Percentiles rank a stretch among this genome's conserved stretches.
These are phyloP conservation scores for Entomortierella beljakovae DNA, from an alignment of 192 early-diverging fungal genomes.

Conservation along the genomic window DNA sequence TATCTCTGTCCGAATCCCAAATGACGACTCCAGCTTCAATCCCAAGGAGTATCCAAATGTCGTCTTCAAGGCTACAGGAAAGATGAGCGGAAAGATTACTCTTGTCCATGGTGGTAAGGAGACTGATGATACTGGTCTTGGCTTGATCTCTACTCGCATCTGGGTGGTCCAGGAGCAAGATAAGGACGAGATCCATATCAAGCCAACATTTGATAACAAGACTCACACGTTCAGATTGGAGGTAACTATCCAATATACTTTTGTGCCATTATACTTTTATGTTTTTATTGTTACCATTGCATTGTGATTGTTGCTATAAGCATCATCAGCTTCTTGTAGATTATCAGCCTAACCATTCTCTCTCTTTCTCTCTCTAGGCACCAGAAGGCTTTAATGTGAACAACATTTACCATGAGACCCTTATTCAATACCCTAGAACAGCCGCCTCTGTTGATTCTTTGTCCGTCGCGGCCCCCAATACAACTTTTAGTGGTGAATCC, in stretches of 20 bases:
- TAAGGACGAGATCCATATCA: constrained; percentile 22
- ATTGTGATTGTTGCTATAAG: no score
- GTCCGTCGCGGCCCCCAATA: constrained; percentile 10
- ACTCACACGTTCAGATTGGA: constrained; percentile 19
- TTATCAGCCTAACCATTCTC: neutral
- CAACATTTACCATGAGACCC: constrained; percentile 34
- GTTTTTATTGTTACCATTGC: no score
- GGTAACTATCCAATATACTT: no score
- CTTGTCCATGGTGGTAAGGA: constrained; percentile 33
- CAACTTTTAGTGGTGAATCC: constrained; percentile 3
- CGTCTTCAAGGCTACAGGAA: constrained; percentile 25
- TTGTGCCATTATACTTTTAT: no score
- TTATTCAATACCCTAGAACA: constrained; percentile 21
- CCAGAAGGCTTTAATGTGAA: constrained; percentile 4
- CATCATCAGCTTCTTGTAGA: neutral
- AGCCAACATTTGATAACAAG: constrained; percentile 8
- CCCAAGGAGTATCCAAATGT: constrained; percentile 47
- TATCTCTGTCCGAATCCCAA: constrained; percentile 42
- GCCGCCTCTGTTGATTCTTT: constrained; percentile 7
- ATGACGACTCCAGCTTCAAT: constrained; percentile 48
- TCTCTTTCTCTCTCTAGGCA: constrained; percentile 7
- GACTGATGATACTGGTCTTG: constrained; percentile 19
- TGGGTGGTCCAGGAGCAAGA: constrained; percentile 20
- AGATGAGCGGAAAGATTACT: constrained; percentile 19
- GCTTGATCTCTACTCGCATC: constrained; percentile 36